Evolutionary conservation across 352 stramenopile genomes (phyloP), one percentile per base, ranked within the genome.

Genomic region (Pythium myriotylum): DNA sequence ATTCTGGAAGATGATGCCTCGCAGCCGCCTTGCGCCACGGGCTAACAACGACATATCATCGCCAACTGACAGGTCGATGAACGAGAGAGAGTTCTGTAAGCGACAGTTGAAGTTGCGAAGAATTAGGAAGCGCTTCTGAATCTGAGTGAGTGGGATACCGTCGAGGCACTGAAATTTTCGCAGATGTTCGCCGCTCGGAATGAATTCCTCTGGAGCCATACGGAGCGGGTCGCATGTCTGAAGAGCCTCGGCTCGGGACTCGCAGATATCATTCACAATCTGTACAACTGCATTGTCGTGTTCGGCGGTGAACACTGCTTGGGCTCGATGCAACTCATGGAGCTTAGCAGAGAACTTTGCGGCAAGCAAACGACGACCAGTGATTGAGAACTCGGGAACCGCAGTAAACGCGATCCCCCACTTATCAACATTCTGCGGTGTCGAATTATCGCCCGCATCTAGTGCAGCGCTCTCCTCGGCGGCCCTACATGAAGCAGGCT

Each of bases 331-430:
- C 0, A 95, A 53, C 27, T 73, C 63, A 27, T 77, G 67, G 4
- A 95, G 67, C 32, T 88, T 91, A 13, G 56, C 43, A 20, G 69
- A 64, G 54, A 94, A 94, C 61, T 92, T 93, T 2, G 73, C 68
- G 19, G 87, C 84, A 13, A 95, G 70, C 46, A 95, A 41, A 7
- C 84, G 74, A 2, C 87, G 68, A 1, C 85, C 87, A 8, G 85
- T 92, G 20, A 93, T 70, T 0, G 85, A 94, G 50, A 94, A 94
- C 59, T 95, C 87, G 1, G 85, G 85, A 2, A 95, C 86, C 0
- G 84, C 87, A 8, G 84, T 95, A 45, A 95, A 94, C 6, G 81
- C 81, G 20, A 95, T 75, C n/a, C 87, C 87, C 87, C 87, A 95
- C 61, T 92, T 94, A 35, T 94, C 80, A 10, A 77, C 60, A 3